Conservation (phyloP, 2,329 filamentous ascomycete species). For the Dothideomycetes sp. region DNA sequence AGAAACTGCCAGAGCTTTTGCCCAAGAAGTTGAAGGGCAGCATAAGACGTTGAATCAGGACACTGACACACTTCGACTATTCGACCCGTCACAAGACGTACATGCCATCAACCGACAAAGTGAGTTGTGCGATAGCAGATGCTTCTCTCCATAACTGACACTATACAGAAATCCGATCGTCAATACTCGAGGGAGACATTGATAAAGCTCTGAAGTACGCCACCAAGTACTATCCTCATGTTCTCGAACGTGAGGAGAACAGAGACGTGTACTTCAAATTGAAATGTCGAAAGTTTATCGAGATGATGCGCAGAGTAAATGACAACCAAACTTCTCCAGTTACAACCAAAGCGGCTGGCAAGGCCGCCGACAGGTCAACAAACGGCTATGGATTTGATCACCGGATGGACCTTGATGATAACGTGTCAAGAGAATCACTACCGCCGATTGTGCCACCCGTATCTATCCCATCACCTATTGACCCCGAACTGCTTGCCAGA, state of each 20-base stretch:
- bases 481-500: neutral
- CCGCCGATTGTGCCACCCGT: conserved; percentile 10
- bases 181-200: conserved; percentile 85
- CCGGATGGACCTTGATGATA: conserved; percentile 52
- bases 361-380: conserved; percentile 16
- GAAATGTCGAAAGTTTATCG: conserved; percentile 84
- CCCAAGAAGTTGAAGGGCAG: conserved; percentile 67
- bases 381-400: conserved; percentile 32
- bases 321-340: conserved; percentile 46
- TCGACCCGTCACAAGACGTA: conserved; percentile 68
- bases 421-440: conserved; percentile 29
- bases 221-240: conserved; percentile 65
- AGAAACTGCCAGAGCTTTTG: conserved; percentile 83
- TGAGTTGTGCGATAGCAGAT: conserved; percentile 37
- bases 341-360: conserved; percentile 23
- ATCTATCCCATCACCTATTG: conserved; percentile 6
- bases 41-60: conserved; percentile 50
- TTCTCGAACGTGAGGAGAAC: conserved; percentile 59
- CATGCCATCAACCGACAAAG: conserved; percentile 82
- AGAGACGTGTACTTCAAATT: conserved; percentile 81
- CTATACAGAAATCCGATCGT: conserved; percentile 64
- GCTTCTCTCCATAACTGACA: neutral
- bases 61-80: conserved; percentile 39
- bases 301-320: conserved; percentile 74
- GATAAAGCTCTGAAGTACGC: conserved; percentile 82